Evolutionary conservation across 495 filamentous ascomycete species (phyloP), one percentile per base, ranked within the genome.

Genomic region (Tuber melanosporum): DNA sequence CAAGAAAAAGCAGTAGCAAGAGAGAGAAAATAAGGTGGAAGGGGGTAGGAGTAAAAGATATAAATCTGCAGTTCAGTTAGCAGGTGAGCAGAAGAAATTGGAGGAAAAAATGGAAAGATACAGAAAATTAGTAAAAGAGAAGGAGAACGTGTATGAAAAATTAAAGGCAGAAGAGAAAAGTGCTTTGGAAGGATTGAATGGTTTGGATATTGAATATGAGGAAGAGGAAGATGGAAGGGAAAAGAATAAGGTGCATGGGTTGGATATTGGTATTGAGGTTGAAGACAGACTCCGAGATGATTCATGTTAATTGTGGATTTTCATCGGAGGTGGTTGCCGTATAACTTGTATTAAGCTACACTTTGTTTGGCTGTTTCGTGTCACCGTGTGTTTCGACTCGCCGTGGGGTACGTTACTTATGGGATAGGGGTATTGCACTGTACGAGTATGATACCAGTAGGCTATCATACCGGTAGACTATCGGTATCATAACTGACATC

Each of bases 131-230:
- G 4, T 52, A 10, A 52, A 22, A n/a, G 47, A 52, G 47, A 52
- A 52, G 47, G 47, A 52, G 15, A n/a, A 52, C 8, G 5, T 19
- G 3, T n/a, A 52, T n/a, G 47, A 52, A 10, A 52, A n/a, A 9
- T 52, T 52, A 20, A 52, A 10, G 8, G 47, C 22, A 5, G 47
- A 52, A 52, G 8, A 52, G 47, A 52, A 2, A n/a, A 8, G 22
- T n/a, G 47, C 47, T 52, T 10, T 52, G 0, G 5, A 52, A 22
- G 6, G 20, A 10, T 22, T 52, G 6, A 10, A 52, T 8, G n/a
- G n/a, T 52, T 52, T 52, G 47, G 47, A 52, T 52, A n/a, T 52
- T 52, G 47, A 52, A 52, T 52, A 52, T 52, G 47, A n/a, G 47
- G 47, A 52, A 22, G 47, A n/a, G 8, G 47, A 10, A 52, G 47